Conservation (phyloP, 495 filamentous ascomycete genomes). For the Penicillium mononematosum region DNA sequence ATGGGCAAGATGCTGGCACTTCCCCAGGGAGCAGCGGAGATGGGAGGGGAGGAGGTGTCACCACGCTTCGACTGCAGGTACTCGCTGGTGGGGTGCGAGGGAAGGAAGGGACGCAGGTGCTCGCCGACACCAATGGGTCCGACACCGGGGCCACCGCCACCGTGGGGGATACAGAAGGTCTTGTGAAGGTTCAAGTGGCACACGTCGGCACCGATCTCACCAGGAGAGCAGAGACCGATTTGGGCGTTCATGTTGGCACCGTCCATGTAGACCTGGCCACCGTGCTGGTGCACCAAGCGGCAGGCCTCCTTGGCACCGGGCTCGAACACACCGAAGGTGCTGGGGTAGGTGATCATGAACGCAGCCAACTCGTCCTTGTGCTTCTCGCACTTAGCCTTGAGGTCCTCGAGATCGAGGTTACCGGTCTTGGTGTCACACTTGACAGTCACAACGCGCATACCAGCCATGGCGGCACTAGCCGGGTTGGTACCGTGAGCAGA, state of each 20-base stretch:
- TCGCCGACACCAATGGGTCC: constrained; percentile 91
- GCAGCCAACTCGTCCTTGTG: constrained; percentile 83
- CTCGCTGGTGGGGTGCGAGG: constrained; percentile 61
- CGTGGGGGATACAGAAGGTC: constrained; percentile 98
- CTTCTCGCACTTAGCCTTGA: constrained; percentile 84
- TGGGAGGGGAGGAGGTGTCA: constrained; percentile 57
- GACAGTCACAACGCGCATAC: constrained; percentile 92
- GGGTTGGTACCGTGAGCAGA: constrained; percentile 98
- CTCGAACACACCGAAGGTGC: constrained; percentile 96
- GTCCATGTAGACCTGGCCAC: constrained; percentile 98
- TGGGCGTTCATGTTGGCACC: constrained; percentile 99
- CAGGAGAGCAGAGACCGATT: constrained; percentile 94
- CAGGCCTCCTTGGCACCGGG: constrained; percentile 86
- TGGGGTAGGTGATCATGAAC: constrained; percentile 98
- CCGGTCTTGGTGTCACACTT: constrained; percentile 88
- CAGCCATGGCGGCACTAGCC: constrained; percentile 94
- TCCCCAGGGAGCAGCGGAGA: constrained; percentile 87
- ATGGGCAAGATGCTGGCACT: constrained; percentile 94
- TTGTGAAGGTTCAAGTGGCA: constrained; percentile 99
- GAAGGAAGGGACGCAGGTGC: constrained; percentile 77
- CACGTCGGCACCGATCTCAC: constrained; percentile 95
- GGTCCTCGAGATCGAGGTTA: constrained; percentile 84
- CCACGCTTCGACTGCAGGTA: constrained; percentile 62
- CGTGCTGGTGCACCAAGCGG: constrained; percentile 79
- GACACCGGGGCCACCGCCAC: constrained; percentile 92